Conservation (phyloP, 108 stramenopile genomes). For the Seminavis robusta region DNA sequence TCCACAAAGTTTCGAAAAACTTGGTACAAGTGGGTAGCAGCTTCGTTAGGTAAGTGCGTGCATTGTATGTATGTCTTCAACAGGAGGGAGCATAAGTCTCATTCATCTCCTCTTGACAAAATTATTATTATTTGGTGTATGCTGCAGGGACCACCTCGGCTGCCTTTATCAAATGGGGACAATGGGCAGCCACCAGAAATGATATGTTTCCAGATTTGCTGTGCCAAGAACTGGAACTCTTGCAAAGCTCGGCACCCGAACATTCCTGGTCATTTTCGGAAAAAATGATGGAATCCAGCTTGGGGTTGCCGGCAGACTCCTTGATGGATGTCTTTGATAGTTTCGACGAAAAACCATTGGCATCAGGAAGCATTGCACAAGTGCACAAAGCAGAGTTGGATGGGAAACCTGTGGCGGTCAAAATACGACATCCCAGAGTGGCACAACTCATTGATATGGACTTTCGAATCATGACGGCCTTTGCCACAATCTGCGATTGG, state of each 20-base stretch:
- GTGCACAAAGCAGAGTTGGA: constrained; percentile 59
- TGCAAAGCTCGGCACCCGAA: constrained; percentile 65
- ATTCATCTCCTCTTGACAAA: no score
- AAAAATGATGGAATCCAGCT: constrained; percentile 28
- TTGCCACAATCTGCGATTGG: constrained; percentile 43
- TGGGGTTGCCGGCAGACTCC: constrained; percentile 27
- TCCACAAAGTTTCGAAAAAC: constrained; percentile 37
- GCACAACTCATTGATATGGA: constrained; percentile 69
- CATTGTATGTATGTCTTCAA: no score
- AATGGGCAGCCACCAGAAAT: constrained; percentile 59
- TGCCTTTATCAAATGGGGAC: constrained; percentile 87
- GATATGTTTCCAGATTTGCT: constrained; percentile 84
- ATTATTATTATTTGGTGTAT: no score
- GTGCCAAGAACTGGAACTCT: constrained; percentile 45
- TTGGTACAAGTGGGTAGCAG: constrained; percentile 50
- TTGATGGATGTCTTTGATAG: constrained; percentile 52
- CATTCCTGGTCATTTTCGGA: constrained; percentile 60
- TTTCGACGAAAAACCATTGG: constrained; percentile 66
- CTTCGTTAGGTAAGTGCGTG: constrained; percentile 40
- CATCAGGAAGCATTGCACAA: constrained; percentile 85
- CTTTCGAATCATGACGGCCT: constrained; percentile 66
- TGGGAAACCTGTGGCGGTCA: constrained; percentile 52
- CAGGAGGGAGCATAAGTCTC: no score
- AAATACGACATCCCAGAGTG: constrained; percentile 80
- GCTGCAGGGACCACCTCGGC: no score